These are phyloP conservation scores for Lactifluus rugatus DNA, from an alignment of 768 basidiomycete genomes.

Conservation along the genomic window DNA sequence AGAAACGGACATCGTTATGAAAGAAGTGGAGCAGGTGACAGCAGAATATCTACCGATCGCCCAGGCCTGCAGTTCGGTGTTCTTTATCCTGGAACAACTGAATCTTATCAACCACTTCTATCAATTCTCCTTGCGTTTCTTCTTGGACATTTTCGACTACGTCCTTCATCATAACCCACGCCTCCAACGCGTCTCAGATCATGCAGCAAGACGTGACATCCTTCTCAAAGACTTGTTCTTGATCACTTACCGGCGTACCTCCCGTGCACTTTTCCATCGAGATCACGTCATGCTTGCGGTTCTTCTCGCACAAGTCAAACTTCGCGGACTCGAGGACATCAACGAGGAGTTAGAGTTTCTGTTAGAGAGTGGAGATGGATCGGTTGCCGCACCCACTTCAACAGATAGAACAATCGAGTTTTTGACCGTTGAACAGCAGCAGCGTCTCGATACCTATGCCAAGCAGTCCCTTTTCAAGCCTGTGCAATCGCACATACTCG, in stretches of 20 bases:
- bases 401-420: constrained; percentile 35
- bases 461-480: constrained; percentile 70
- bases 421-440: constrained; percentile 56
- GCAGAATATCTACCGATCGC: constrained; percentile 90
- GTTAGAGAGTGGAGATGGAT: constrained; percentile 76
- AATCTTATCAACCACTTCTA: constrained; percentile 96
- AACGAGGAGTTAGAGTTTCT: constrained; percentile 82
- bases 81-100: constrained; percentile 94
- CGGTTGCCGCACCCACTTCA: constrained; percentile 31
- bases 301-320: constrained; percentile 80
- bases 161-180: constrained; percentile 89
- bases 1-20: constrained; percentile 93
- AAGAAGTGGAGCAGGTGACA: constrained; percentile 92
- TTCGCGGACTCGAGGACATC: constrained; percentile 72
- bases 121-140: constrained; percentile 95
- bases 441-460: constrained; percentile 60
- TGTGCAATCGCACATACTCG: constrained; percentile 51
- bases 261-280: constrained; percentile 78
- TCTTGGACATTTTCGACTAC: constrained; percentile 97
- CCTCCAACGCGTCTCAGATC: constrained; percentile 67
- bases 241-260: constrained; percentile 78
- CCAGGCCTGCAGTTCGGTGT: constrained; percentile 91
- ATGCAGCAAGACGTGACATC: constrained; percentile 63
- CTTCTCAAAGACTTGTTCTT: constrained; percentile 85
- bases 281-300: constrained; percentile 90